Percentiles rank a stretch among this genome's conserved stretches.
These are phyloP conservation scores for Xylaria hypoxylon DNA, from an alignment of 2,329 filamentous ascomycete species.

Conservation along the genomic window DNA sequence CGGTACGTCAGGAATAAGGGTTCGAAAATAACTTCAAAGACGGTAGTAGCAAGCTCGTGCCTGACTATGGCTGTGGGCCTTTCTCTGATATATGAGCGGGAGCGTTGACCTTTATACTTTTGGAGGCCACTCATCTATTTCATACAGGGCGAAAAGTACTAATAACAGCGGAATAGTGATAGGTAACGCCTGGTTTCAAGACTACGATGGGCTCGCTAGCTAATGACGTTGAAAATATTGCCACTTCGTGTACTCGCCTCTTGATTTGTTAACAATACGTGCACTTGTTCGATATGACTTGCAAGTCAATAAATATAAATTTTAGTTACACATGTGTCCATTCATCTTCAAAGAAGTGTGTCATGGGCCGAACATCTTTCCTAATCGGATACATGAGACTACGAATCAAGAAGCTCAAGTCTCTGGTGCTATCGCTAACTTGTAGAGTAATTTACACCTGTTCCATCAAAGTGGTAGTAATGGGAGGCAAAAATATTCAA, in stretches of 20 bases:
- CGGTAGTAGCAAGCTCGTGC: background rate
- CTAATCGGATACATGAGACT: background rate
- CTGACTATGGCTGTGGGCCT: background rate
- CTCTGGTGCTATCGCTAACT: background rate
- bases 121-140: background rate
- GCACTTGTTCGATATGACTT: background rate
- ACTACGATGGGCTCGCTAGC: background rate
- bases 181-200: background rate
- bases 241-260: background rate
- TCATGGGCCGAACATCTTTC: background rate
- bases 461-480: background rate
- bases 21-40: background rate
- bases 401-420: background rate
- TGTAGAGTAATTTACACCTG: background rate
- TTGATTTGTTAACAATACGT: background rate
- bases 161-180: background rate
- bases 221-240: background rate
- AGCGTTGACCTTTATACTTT: slow-evolving; percentile 18
- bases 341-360: background rate
- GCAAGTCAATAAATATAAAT: background rate
- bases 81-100: background rate
- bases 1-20: background rate
- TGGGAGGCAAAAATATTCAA: background rate
- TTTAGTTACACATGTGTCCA: slow-evolving; percentile 11
- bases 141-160: background rate